A percentile compares a stretch with the other conserved stretches of the same genome.
Evolutionary conservation across 2,329 filamentous ascomycete species (phyloP).

Genomic region (Trichoderma cornu-damae): DNA sequence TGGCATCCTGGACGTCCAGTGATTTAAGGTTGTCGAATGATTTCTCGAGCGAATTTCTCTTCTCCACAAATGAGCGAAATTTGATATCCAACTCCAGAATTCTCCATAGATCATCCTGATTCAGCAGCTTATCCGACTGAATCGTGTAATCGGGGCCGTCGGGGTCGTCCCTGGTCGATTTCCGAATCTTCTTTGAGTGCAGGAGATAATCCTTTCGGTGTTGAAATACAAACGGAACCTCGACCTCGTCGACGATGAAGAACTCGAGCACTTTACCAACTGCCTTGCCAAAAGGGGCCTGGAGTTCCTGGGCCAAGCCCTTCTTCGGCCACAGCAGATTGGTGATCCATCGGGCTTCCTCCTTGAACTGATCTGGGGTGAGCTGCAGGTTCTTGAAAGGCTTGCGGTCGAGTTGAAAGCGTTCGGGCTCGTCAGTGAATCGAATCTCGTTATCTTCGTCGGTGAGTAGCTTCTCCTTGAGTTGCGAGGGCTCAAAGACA

Average conservation of each 20-base stretch:
- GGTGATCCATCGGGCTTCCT: slow-evolving; percentile 89
- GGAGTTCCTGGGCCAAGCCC: slow-evolving; percentile 63
- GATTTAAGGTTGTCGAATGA: slow-evolving; percentile 68
- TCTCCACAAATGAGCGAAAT: slow-evolving; percentile 87
- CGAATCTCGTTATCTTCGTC: slow-evolving; percentile 93
- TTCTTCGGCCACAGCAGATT: slow-evolving; percentile 88
- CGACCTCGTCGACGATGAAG: slow-evolving; percentile 88
- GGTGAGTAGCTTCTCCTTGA: slow-evolving; percentile 89
- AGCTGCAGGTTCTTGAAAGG: slow-evolving; percentile 79
- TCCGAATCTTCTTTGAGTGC: slow-evolving; percentile 67
- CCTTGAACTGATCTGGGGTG: slow-evolving; percentile 76
- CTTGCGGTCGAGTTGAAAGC: slow-evolving; percentile 87
- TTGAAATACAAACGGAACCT: slow-evolving; percentile 96
- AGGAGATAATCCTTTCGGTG: slow-evolving; percentile 98
- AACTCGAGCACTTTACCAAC: slow-evolving; percentile 92
- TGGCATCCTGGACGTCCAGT: slow-evolving; percentile 61
- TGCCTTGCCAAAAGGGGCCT: slow-evolving; percentile 78
- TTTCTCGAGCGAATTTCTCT: slow-evolving; percentile 78
- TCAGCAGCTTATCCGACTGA: slow-evolving; percentile 79
- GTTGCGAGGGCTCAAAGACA: slow-evolving; percentile 93
- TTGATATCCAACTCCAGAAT: slow-evolving; percentile 94
- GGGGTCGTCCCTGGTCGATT: slow-evolving; percentile 58
- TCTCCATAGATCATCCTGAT: slow-evolving; percentile 90
- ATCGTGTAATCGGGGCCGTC: slow-evolving; percentile 69
- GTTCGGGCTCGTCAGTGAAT: slow-evolving; percentile 82